Percentiles rank a stretch among this genome's conserved stretches.
phyloP scores from a whole-genome alignment of 2,329 filamentous ascomycete species.

The Microcyclospora tardicrescens region DNA sequence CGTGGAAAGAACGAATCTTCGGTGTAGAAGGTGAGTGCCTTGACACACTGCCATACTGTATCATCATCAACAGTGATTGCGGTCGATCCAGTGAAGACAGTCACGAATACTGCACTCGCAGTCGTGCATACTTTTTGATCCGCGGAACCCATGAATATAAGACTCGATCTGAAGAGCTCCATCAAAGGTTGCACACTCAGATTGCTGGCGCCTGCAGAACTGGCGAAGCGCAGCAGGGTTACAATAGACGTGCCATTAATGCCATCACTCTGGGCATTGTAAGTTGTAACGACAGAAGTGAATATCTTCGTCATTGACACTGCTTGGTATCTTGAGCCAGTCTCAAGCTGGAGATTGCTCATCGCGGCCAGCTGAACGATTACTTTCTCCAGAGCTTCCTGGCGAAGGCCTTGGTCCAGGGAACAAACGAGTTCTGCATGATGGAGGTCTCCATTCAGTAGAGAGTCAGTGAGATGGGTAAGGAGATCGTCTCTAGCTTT shows the following conservation, averaged over 20 bases:
- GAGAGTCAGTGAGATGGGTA: background rate
- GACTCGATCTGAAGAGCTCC: slow-evolving; percentile 1
- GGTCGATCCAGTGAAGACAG: background rate
- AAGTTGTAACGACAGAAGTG: no score
- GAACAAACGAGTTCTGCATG: background rate
- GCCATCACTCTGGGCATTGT: no score
- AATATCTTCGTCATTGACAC: no score
- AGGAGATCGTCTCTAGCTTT: slow-evolving; percentile 2
- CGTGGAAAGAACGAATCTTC: background rate
- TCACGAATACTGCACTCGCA: slow-evolving; percentile 1
- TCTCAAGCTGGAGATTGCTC: background rate
- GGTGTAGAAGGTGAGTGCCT: background rate
- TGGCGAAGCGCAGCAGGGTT: background rate
- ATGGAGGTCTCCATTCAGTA: slow-evolving; percentile 1
- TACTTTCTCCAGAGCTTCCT: background rate
- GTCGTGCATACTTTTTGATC: slow-evolving; percentile 1
- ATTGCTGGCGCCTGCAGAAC: background rate
- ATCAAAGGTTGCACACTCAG: background rate
- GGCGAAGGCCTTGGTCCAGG: background rate
- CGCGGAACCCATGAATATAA: slow-evolving; percentile 1
- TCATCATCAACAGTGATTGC: background rate
- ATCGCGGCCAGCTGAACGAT: background rate
- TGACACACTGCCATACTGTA: slow-evolving; percentile 3
- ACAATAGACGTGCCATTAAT: no score
- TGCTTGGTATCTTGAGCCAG: background rate